phyloP scores from a whole-genome alignment of 495 filamentous ascomycete species.

The Penicillium goetzii region DNA sequence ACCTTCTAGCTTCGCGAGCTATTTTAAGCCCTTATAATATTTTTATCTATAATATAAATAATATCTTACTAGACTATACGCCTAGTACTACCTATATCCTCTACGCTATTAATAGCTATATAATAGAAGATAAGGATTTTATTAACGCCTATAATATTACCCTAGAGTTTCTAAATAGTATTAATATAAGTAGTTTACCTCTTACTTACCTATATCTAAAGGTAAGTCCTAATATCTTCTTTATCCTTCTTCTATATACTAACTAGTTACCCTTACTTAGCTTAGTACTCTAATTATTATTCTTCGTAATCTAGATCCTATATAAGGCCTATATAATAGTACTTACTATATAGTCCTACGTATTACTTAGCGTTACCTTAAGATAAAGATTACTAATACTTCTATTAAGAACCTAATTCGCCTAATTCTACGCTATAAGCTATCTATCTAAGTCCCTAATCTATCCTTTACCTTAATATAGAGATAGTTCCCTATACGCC shows the following conservation, averaged over 20 bases:
- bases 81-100: background rate
- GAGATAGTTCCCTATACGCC: background rate
- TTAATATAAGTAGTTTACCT: background rate
- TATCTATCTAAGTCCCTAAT: background rate
- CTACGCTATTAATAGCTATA: background rate
- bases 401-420: background rate
- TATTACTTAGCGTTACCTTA: background rate
- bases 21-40: background rate
- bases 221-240: background rate
- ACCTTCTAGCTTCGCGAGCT: background rate
- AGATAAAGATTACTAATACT: background rate
- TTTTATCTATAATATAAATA: background rate
- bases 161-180: background rate
- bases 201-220: background rate
- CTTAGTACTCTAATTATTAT: background rate
- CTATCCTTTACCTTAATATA: background rate
- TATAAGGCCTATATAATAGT: background rate
- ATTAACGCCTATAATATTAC: background rate
- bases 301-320: background rate
- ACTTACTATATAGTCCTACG: background rate
- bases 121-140: slow-evolving; percentile 1
- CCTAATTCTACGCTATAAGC: background rate
- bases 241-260: background rate
- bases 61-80: background rate
- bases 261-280: background rate